A percentile compares a stretch with the other conserved stretches of the same genome.
Conservation (phyloP, 352 stramenopile species). For the Phytophthora sansomeana region DNA sequence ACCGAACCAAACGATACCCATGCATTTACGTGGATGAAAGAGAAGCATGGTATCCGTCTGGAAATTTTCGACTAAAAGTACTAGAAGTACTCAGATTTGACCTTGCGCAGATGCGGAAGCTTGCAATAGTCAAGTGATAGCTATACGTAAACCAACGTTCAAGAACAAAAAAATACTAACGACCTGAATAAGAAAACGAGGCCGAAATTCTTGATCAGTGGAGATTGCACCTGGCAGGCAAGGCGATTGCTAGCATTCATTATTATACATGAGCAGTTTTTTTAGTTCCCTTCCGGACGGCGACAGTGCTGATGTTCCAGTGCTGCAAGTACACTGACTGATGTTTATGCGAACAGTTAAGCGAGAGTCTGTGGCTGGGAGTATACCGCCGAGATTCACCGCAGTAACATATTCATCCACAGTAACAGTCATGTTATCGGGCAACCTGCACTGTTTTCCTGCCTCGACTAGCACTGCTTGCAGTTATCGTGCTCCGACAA, state of each 20-base stretch:
- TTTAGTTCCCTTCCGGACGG: conserved; percentile 3
- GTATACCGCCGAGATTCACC: conserved; percentile 14
- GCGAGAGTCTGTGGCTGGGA: conserved; percentile 27
- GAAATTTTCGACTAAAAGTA: conserved; percentile 1
- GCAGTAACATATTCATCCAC: no score
- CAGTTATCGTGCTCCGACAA: conserved; percentile 1
- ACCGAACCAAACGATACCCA: conserved; percentile 5
- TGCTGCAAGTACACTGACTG: background rate
- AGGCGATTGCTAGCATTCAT: background rate
- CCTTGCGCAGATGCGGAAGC: no score
- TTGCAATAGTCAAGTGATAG: no score
- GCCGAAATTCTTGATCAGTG: background rate
- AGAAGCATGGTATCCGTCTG: conserved; percentile 5
- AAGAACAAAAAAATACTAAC: background rate
- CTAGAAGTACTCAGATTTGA: no score
- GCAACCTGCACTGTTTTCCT: no score
- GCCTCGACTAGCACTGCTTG: conserved; percentile 22
- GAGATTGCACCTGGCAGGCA: background rate
- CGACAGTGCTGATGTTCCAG: conserved; percentile 11
- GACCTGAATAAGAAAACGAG: background rate
- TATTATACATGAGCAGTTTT: conserved; percentile 17
- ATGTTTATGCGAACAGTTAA: conserved; percentile 9
- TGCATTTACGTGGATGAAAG: conserved; percentile 7
- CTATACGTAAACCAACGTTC: no score
- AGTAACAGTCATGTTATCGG: no score